Evolutionary conservation across 1,284 basidiomycete species (phyloP), one percentile per base, ranked within the genome.

Genomic region (Athelia sp.): DNA sequence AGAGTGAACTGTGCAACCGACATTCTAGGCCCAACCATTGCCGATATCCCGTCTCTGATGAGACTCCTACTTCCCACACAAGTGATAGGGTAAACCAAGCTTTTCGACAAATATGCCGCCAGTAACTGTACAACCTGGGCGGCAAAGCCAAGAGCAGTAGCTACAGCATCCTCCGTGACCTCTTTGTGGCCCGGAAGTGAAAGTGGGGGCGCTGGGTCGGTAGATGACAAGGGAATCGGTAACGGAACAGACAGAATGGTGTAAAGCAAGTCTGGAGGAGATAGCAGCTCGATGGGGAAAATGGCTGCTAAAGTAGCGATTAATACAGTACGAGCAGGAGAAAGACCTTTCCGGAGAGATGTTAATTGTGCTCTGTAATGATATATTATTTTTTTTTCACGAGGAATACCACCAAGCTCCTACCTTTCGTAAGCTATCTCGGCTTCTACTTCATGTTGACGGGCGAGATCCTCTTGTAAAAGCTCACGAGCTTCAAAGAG

Each of bases 11-110:
- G 26, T 29, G 13, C 26, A 13, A 29, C 86, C 69, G 60, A 93
- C 90, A 92, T 89, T 64, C 94, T 75, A 13, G 93, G 91, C 2
- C 95, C 94, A 55, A 93, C 86, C 87, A 98, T 96, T 6, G 87
- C 85, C 50, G 90, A 93, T 48, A 97, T 94, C 11, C 85, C 87
- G 70, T 98, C 94, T 59, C 83, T 82, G 52, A 98, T 90, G 55
- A 93, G 68, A 66, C 91, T 95, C 51, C 88, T 76, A 56, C 91
- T 95, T 4, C 92, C 93, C 46, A 92, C 78, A 62, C 83, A 94
- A 21, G 88, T 93, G 50, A 98, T 78, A 22, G 93, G 92, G 70
- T 98, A 98, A 8, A 90, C 78, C 38, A 97, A 70, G n/a, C 76
- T 73, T 52, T 84, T 83, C 1, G 83, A 84, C 53, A 89, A 71